Evolutionary conservation across 169 alveolate species (phyloP), one percentile per base, ranked within the genome.

Genomic region (Plasmodium gonderi): DNA sequence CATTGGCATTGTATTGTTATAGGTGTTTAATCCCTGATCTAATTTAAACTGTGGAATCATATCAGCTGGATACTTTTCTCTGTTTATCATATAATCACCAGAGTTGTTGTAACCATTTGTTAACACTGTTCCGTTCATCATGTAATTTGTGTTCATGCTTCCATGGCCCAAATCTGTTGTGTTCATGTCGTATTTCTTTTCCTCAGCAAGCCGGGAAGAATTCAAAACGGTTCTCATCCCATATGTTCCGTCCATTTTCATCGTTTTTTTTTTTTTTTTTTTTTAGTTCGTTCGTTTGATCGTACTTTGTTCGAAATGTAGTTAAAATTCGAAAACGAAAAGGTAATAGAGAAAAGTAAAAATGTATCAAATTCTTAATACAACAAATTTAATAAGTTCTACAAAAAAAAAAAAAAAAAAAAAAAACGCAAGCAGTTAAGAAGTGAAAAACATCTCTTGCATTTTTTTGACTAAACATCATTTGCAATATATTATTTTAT

Each of bases 41-140:
- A 87, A 31, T 54, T 87, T 87, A 9, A 64, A 60, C 40, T 87
- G 89, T 2, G 87, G 67, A 36, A 87, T 87, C 79, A 87, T 54
- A 42, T 87, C 93, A 26, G 80, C 77, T 54, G 87, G 54, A 17
- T 87, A 87, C 9, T 78, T 51, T 6, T 87, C 93, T 87, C 89
- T 42, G 20, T 87, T 65, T 12, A 38, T 29, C 14, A 75, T 68
- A 60, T 31, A 87, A 7, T 87, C 93, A 60, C 68, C 68, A 3
- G 44, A n/a, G n/a, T n/a, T 31, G 68, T 60, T 60, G 68, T 77
- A 74, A 5, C 51, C 89, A 76, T 87, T 87, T 23, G 81, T 65
- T 31, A 87, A 76, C 26, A 51, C 93, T 23, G 90, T 49, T 54
- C 93, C 93, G 33, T 87, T 74, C 93, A 87, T 87, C 64, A 87